Evolutionary conservation across 2,329 filamentous ascomycete species (phyloP).

Genomic region (Penicillium sp.): DNA sequence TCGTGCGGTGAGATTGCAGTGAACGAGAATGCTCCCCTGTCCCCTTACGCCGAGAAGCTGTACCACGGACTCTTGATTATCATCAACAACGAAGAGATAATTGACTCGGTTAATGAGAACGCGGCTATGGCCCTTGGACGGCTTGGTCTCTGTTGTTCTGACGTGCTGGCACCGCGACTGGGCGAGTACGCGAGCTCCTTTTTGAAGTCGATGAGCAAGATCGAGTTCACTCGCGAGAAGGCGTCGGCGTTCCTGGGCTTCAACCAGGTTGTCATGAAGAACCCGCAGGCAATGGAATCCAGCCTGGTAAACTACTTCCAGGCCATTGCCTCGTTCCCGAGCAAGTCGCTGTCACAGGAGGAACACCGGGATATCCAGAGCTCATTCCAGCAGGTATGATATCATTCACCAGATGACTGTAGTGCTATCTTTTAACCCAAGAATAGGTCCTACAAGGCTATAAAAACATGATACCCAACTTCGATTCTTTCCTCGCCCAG

Average conservation of each 20-base stretch:
- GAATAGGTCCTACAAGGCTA: conserved; percentile 44
- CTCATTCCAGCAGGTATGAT: conserved; percentile 69
- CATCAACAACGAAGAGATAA: conserved; percentile 76
- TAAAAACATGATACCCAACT: conserved; percentile 45
- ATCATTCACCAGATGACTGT: not conserved
- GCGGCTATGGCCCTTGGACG: conserved; percentile 88
- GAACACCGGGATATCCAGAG: conserved; percentile 57
- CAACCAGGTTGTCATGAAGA: conserved; percentile 73
- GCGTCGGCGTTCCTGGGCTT: conserved; percentile 90
- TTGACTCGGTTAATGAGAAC: conserved; percentile 84
- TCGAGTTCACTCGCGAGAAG: conserved; percentile 89
- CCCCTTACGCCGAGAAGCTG: conserved; percentile 69
- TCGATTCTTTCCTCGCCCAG: conserved; percentile 43
- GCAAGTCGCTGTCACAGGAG: conserved; percentile 59
- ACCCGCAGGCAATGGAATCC: conserved; percentile 88
- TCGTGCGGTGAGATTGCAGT: conserved; percentile 88
- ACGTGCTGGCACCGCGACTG: conserved; percentile 72
- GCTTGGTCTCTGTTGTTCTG: conserved; percentile 72
- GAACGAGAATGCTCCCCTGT: conserved; percentile 66
- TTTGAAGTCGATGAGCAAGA: conserved; percentile 71
- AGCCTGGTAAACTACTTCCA: conserved; percentile 76
- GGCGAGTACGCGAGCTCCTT: conserved; percentile 76
- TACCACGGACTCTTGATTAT: conserved; percentile 75
- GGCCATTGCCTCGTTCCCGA: conserved; percentile 67
- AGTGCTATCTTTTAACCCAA: not conserved